A percentile compares a stretch with the other conserved stretches of the same genome.
These are phyloP conservation scores for Saccharomyces hybrid DNA, from an alignment of 1,139 yeast genomes.

Conservation along the genomic window DNA sequence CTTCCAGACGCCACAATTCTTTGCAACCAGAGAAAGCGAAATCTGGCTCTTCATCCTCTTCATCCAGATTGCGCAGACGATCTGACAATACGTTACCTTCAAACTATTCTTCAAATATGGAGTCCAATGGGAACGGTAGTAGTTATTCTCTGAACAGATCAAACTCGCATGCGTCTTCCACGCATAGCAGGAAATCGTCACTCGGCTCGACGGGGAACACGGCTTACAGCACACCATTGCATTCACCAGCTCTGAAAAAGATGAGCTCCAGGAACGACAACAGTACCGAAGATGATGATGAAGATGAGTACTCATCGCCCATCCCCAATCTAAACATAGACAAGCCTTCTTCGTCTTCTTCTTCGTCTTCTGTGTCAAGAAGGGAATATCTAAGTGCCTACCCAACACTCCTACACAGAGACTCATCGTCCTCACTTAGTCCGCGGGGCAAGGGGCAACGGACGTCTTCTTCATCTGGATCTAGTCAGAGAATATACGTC, in stretches of 20 bases:
- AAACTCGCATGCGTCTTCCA: conserved; percentile 11
- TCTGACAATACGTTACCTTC: conserved; percentile 2
- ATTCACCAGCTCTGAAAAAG: conserved; percentile 14
- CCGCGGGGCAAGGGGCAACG: neutral
- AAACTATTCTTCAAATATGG: neutral
- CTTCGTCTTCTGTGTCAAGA: neutral
- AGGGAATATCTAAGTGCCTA: conserved; percentile 16
- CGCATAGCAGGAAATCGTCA: conserved; percentile 5
- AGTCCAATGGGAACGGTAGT: neutral
- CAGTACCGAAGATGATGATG: conserved; percentile 21
- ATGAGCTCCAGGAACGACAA: neutral
- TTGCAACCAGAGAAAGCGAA: conserved; percentile 1
- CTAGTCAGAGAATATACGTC: neutral
- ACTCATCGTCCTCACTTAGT: neutral
- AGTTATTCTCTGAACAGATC: conserved; percentile 3
- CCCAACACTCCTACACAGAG: conserved; percentile 14
- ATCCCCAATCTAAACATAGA: neutral
- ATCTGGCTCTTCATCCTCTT: conserved; percentile 3
- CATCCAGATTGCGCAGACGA: conserved; percentile 4
- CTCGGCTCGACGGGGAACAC: conserved; percentile 9
- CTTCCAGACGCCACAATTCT: neutral
- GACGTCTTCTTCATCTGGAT: neutral
- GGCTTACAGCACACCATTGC: conserved; percentile 10
- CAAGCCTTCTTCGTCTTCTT: neutral
- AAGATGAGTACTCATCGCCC: conserved; percentile 6